A percentile compares a stretch with the other conserved stretches of the same genome.
Evolutionary conservation across 768 basidiomycete genomes (phyloP).

Genomic region (Lentinula boryana): DNA sequence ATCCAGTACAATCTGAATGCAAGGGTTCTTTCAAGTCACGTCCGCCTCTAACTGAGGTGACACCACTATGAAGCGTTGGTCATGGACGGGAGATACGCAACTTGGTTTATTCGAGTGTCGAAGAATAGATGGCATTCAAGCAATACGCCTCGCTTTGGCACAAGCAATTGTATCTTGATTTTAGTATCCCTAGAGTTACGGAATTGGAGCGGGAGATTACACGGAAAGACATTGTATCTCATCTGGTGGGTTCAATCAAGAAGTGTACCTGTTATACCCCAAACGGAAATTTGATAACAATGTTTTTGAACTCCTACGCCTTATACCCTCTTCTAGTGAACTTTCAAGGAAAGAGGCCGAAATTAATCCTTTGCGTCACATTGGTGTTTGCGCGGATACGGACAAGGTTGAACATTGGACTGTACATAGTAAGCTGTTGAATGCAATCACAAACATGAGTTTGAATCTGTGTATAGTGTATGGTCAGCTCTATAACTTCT

Average conservation of each 20-base stretch:
- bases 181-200: background rate
- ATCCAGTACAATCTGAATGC: no score
- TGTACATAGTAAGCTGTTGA: no score
- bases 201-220: background rate
- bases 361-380: background rate
- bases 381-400: background rate
- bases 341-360: background rate
- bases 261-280: background rate
- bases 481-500: no score
- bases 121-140: background rate
- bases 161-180: background rate
- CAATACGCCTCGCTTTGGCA: background rate
- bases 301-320: background rate
- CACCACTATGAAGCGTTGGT: no score
- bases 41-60: no score
- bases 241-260: background rate
- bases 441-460: no score
- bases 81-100: no score
- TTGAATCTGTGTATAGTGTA: no score
- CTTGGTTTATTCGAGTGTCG: no score
- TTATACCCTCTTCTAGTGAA: background rate
- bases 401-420: no score
- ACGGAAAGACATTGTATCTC: background rate
- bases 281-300: background rate
- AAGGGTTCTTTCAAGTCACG: no score